These are phyloP conservation scores for Cenococcum geophilum DNA, from an alignment of 495 filamentous ascomycete genomes.

Conservation along the genomic window DNA sequence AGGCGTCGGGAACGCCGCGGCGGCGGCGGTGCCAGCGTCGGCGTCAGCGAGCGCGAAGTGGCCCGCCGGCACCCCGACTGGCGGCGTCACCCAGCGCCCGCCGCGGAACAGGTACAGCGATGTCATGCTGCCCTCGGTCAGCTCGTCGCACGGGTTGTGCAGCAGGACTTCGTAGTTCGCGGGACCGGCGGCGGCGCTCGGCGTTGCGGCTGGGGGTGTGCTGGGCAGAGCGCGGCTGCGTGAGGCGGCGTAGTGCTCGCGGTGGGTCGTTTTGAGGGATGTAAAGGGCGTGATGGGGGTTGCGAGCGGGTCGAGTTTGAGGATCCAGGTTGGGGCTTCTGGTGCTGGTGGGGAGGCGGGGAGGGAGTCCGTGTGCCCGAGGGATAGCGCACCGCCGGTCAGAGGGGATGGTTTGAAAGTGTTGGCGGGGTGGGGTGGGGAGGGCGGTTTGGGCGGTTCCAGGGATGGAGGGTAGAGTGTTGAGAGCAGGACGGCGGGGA, in stretches of 20 bases:
- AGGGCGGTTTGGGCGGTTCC: conserved; percentile 42
- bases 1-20: too few species aligned
- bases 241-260: conserved; percentile 30
- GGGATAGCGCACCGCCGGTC: conserved; percentile 30
- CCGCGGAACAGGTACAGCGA: conserved; percentile 72
- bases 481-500: conserved; percentile 44
- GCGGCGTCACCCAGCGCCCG: conserved; percentile 62
- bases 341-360: conserved; percentile 8
- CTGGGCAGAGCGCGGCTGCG: conserved; percentile 36
- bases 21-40: not conserved
- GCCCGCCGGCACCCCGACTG: conserved; percentile 37
- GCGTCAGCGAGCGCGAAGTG: conserved; percentile 11
- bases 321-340: conserved; percentile 23
- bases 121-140: conserved; percentile 83
- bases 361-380: conserved; percentile 24
- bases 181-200: not conserved
- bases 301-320: conserved; percentile 30
- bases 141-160: conserved; percentile 56
- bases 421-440: conserved; percentile 20
- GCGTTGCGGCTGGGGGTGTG: not conserved
- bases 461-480: conserved; percentile 53
- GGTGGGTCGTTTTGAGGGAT: conserved; percentile 37
- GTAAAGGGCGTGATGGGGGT: conserved; percentile 29
- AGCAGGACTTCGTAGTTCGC: conserved; percentile 63
- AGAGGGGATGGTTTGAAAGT: conserved; percentile 23